phyloP scores from a whole-genome alignment of 2,329 filamentous ascomycete species.

The Trichoderma breve region DNA sequence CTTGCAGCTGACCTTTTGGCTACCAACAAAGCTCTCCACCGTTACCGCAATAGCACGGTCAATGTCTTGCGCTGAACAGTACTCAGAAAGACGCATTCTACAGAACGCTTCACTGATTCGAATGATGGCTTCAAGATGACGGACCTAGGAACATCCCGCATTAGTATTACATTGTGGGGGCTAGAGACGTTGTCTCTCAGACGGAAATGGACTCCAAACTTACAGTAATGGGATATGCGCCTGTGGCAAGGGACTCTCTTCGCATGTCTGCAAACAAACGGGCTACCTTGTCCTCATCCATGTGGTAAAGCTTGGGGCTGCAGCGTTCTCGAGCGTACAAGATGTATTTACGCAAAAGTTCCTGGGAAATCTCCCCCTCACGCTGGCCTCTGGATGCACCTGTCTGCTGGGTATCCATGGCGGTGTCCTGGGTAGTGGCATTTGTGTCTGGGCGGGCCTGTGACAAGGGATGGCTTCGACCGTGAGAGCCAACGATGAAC shows the following conservation, averaged over 20 bases:
- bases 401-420: slow-evolving; percentile 35
- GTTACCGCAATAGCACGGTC: slow-evolving; percentile 97
- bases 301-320: slow-evolving; percentile 89
- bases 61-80: slow-evolving; percentile 85
- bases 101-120: slow-evolving; percentile 92
- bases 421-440: slow-evolving; percentile 44
- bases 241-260: slow-evolving; percentile 85
- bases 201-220: slow-evolving; percentile 37
- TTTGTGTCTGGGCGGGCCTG: slow-evolving; percentile 40
- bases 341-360: slow-evolving; percentile 92
- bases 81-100: slow-evolving; percentile 97
- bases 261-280: slow-evolving; percentile 95
- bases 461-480: slow-evolving; percentile 74
- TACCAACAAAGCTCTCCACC: slow-evolving; percentile 92
- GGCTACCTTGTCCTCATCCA: slow-evolving; percentile 96
- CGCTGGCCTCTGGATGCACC: slow-evolving; percentile 24
- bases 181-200: background rate
- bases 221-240: slow-evolving; percentile 97
- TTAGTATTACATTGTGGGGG: background rate
- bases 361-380: slow-evolving; percentile 77
- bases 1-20: slow-evolving; percentile 96
- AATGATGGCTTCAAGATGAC: slow-evolving; percentile 96
- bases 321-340: slow-evolving; percentile 89
- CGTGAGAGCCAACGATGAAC: slow-evolving; percentile 93
- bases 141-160: slow-evolving; percentile 59